These are phyloP conservation scores for Acer campestre DNA, from an alignment of 345 rosid species.

Conservation along the genomic window DNA sequence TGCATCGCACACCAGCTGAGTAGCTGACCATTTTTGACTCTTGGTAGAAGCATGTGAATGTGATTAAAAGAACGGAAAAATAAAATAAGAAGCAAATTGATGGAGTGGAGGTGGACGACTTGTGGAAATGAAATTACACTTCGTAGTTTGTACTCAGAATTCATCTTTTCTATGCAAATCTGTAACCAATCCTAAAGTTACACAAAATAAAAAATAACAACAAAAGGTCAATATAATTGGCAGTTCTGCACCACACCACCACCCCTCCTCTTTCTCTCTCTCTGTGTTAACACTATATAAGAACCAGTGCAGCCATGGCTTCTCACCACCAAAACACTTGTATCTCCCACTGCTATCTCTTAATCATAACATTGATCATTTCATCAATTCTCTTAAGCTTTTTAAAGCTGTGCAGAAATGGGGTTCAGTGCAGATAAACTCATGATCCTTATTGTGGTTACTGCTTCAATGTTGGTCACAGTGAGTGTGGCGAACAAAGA, in stretches of 20 bases:
- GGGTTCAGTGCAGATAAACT: background rate
- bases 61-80: no score
- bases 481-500: constrained; percentile 27
- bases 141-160: background rate
- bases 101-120: background rate
- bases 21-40: background rate
- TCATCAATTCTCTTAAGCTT: background rate
- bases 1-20: no score
- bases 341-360: no score
- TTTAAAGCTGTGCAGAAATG: constrained; percentile 13
- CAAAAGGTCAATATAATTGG: constrained; percentile 11
- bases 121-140: background rate
- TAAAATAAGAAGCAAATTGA: no score
- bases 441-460: constrained; percentile 10
- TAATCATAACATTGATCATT: background rate
- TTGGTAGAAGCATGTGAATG: no score
- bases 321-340: background rate
- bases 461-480: constrained; percentile 25
- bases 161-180: background rate
- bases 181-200: background rate
- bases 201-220: background rate
- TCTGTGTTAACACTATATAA: background rate
- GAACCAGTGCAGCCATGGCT: background rate
- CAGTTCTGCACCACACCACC: constrained; percentile 8
- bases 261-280: background rate